These are phyloP conservation scores for Hydnum rufescens DNA, from an alignment of 768 basidiomycete genomes.

Conservation along the genomic window DNA sequence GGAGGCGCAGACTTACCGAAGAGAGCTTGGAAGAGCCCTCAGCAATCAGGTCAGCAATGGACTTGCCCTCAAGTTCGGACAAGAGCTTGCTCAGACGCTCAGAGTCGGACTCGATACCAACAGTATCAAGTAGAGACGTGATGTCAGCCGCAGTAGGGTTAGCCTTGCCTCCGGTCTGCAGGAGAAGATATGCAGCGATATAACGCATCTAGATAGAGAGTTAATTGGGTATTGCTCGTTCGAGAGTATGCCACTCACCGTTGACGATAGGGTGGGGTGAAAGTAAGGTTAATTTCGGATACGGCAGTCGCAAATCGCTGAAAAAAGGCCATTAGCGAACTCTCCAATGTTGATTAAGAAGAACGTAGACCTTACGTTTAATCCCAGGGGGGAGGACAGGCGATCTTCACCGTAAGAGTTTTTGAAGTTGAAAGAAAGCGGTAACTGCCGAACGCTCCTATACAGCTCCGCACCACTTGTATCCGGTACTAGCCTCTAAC, in stretches of 20 bases:
- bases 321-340: not conserved
- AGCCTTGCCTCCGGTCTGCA: slow-evolving; percentile 82
- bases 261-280: not conserved
- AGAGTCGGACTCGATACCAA: slow-evolving; percentile 77
- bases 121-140: slow-evolving; percentile 66
- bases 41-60: slow-evolving; percentile 75
- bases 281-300: not conserved
- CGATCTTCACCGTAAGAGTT: not conserved
- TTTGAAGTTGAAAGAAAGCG: not conserved
- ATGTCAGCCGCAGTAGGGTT: slow-evolving; percentile 72
- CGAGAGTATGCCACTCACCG: not conserved
- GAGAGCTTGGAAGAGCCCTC: slow-evolving; percentile 87
- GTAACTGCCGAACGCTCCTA: not conserved
- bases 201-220: slow-evolving; percentile 44
- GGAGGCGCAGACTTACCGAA: slow-evolving; percentile 37
- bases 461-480: too few species aligned
- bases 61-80: slow-evolving; percentile 81
- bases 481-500: too few species aligned
- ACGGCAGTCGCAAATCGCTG: slow-evolving; percentile 1
- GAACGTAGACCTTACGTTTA: not conserved
- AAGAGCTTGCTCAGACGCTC: slow-evolving; percentile 64
- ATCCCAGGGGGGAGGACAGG: not conserved
- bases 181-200: slow-evolving; percentile 92
- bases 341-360: not conserved
- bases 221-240: not conserved